A percentile compares a stretch with the other conserved stretches of the same genome.
These are phyloP conservation scores for Ochetophila trinervis DNA, from an alignment of 306 rosid species.

Conservation along the genomic window DNA sequence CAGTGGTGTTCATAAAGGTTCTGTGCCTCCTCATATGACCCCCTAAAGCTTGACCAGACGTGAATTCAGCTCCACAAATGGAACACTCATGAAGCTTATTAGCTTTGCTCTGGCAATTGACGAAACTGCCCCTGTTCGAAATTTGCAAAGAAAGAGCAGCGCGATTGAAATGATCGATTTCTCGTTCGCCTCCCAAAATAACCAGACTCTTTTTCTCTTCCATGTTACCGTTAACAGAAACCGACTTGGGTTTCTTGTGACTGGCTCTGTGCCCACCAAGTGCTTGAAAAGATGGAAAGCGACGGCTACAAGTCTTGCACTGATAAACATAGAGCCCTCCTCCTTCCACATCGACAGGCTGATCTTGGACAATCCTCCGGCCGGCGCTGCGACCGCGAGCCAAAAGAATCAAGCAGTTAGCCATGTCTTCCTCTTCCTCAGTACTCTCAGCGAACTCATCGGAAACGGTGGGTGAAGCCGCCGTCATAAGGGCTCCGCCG, in stretches of 20 bases:
- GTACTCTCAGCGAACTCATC: slow-evolving; percentile 22
- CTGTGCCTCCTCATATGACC: slow-evolving; percentile 96
- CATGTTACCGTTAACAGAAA: background rate
- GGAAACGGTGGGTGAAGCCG: slow-evolving; percentile 24
- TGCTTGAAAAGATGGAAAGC: slow-evolving; percentile 84
- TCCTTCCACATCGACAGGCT: background rate
- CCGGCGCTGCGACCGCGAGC: slow-evolving; percentile 71
- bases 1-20: slow-evolving; percentile 25
- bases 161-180: background rate
- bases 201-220: slow-evolving; percentile 20
- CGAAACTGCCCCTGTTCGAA: slow-evolving; percentile 27
- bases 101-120: slow-evolving; percentile 13
- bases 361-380: too few species aligned
- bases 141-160: slow-evolving; percentile 49
- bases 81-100: slow-evolving; percentile 78
- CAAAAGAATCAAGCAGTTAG: slow-evolving; percentile 74
- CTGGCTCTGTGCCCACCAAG: slow-evolving; percentile 95
- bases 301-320: slow-evolving; percentile 79
- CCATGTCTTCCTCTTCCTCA: slow-evolving; percentile 71
- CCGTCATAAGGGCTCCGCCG: too few species aligned
- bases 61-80: slow-evolving; percentile 70
- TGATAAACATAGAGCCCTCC: slow-evolving; percentile 28
- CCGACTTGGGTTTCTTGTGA: slow-evolving; percentile 59
- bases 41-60: slow-evolving; percentile 92
- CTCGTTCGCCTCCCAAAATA: slow-evolving; percentile 5